These are phyloP conservation scores for Chlorella ohadii DNA, from an alignment of 139 green algal species.

Conservation along the genomic window DNA sequence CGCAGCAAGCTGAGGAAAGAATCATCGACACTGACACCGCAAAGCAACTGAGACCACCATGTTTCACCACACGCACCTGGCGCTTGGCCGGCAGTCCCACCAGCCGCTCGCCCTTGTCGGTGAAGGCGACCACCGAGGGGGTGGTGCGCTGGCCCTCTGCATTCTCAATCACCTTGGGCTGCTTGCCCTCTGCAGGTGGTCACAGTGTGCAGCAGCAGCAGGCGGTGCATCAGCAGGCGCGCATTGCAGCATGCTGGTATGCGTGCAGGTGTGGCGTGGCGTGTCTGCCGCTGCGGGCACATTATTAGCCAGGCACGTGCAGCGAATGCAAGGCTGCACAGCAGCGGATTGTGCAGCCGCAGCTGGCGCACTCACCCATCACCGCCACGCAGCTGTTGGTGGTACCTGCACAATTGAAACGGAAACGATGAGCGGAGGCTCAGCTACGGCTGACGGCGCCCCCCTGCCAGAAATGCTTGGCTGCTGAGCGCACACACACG, in stretches of 20 bases:
- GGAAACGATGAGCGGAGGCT: neutral
- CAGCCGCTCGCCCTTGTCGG: conserved; percentile 95
- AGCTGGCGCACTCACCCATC: conserved; percentile 83
- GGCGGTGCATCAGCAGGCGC: neutral
- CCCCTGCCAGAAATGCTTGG: no score
- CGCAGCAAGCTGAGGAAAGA: no score
- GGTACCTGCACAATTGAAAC: conserved; percentile 62
- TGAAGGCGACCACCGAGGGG: conserved; percentile 98
- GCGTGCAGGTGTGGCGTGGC: no score
- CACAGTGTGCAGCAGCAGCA: neutral
- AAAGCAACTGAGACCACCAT: no score
- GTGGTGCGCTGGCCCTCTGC: conserved; percentile 96
- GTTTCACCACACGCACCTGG: conserved; percentile 74
- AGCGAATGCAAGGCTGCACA: neutral
- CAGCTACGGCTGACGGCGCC: neutral
- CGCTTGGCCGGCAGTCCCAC: conserved; percentile 97
- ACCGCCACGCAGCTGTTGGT: conserved; percentile 99
- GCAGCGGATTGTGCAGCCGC: no score
- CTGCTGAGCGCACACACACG: neutral
- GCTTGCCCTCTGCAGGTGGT: conserved; percentile 52
- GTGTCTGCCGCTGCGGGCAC: no score
- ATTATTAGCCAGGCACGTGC: no score
- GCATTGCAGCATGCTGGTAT: no score
- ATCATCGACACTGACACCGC: no score
- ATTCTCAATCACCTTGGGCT: conserved; percentile 98